Conservation (phyloP, 2,329 filamentous ascomycete species). For the Fusarium staphyleae region DNA sequence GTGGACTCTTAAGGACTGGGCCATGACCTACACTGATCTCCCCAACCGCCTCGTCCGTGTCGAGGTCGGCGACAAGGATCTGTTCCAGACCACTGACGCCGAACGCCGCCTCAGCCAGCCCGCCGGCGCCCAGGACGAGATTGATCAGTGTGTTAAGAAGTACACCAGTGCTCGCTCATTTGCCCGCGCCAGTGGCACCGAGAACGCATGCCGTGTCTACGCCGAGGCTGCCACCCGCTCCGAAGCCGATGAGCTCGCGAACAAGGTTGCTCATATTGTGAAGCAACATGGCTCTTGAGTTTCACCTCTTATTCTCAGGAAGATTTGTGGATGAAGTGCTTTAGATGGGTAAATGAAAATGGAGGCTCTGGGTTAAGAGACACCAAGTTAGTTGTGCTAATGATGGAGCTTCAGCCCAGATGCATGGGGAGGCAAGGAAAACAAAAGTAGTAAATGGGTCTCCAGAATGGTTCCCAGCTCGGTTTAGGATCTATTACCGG, state of each 20-base stretch:
- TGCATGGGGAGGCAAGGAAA: neutral
- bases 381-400: no score
- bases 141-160: constrained; percentile 87
- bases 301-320: constrained; percentile 1
- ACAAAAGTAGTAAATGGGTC: constrained; percentile 11
- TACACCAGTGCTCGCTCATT: constrained; percentile 91
- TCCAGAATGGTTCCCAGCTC: constrained; percentile 15
- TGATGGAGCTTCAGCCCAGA: no score
- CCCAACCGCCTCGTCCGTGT: constrained; percentile 96
- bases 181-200: constrained; percentile 90
- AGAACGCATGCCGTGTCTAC: constrained; percentile 95
- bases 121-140: constrained; percentile 79
- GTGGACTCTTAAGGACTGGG: constrained; percentile 91
- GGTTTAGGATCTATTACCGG: constrained; percentile 12
- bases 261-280: constrained; percentile 79
- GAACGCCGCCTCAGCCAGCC: constrained; percentile 87
- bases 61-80: constrained; percentile 84
- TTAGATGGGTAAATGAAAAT: constrained; percentile 21
- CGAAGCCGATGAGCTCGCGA: constrained; percentile 89
- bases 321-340: constrained; percentile 13
- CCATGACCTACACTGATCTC: constrained; percentile 89
- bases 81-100: constrained; percentile 91
- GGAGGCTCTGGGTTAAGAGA: no score
- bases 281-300: constrained; percentile 58
- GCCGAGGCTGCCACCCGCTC: constrained; percentile 89